phyloP scores from a whole-genome alignment of 805 yeast genomes.

The Metschnikowia anglica region DNA sequence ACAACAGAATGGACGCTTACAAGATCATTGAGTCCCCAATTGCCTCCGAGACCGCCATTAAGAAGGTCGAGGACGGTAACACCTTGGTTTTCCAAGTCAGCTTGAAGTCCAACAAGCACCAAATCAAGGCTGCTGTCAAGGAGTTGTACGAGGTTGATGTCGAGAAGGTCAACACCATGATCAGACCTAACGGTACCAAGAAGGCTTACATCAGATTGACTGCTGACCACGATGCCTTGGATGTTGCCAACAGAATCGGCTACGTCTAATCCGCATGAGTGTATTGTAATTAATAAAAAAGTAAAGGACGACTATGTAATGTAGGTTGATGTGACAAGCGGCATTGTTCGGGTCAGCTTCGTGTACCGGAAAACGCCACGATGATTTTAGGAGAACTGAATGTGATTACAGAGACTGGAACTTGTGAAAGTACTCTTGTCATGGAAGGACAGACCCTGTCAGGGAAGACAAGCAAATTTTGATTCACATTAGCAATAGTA shows the following conservation, averaged over 20 bases:
- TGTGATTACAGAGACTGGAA: too few species aligned
- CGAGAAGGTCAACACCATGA: slow-evolving; percentile 89
- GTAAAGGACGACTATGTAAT: slow-evolving; percentile 17
- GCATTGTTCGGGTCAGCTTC: too few species aligned
- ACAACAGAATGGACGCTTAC: slow-evolving; percentile 95
- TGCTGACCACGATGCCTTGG: slow-evolving; percentile 99
- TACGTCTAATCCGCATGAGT: slow-evolving; percentile 65
- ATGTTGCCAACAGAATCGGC: slow-evolving; percentile 99
- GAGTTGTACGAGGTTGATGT: slow-evolving; percentile 97
- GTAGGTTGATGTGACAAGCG: too few species aligned
- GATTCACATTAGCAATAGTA: too few species aligned
- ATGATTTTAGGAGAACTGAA: too few species aligned
- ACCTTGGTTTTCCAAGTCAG: slow-evolving; percentile 98
- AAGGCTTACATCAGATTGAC: slow-evolving; percentile 99
- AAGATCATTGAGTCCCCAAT: slow-evolving; percentile 91
- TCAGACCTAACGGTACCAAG: slow-evolving; percentile 99
- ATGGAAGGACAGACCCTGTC: too few species aligned
- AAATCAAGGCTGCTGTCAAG: slow-evolving; percentile 97
- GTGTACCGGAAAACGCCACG: too few species aligned
- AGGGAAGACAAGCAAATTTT: too few species aligned
- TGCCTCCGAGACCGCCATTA: slow-evolving; percentile 98
- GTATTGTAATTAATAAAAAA: slow-evolving; percentile 22
- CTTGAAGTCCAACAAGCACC: slow-evolving; percentile 96
- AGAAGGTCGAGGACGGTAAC: slow-evolving; percentile 99
- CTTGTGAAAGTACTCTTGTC: too few species aligned